Evolutionary conservation across 2,329 filamentous ascomycete genomes (phyloP).

Genomic region (Neoarthrinium moseri): DNA sequence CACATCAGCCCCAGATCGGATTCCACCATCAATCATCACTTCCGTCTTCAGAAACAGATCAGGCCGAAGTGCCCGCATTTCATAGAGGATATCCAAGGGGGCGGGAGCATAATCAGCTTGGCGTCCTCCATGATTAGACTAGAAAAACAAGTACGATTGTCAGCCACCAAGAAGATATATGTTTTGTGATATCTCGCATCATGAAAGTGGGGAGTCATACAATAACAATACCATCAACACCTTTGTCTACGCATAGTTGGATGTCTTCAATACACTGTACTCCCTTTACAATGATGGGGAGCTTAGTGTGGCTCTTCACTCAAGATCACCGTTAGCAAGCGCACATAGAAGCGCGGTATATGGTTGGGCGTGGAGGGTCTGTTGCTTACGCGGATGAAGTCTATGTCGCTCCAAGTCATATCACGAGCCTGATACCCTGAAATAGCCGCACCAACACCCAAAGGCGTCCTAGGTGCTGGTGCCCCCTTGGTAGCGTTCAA

Average conservation of each 20-base stretch:
- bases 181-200: too few relatives aligned
- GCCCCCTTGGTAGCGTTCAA: neutral
- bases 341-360: neutral
- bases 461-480: neutral
- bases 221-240: slow-evolving; percentile 2
- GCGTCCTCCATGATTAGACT: slow-evolving; percentile 6
- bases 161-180: neutral
- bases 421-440: neutral
- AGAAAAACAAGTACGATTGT: neutral
- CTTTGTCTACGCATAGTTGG: neutral
- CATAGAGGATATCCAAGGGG: neutral
- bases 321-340: neutral
- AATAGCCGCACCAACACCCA: neutral
- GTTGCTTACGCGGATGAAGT: neutral
- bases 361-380: too few relatives aligned
- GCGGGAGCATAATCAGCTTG: slow-evolving; percentile 1
- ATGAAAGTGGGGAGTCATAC: neutral
- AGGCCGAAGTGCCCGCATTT: neutral
- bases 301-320: neutral
- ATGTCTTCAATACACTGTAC: slow-evolving; percentile 1
- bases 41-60: slow-evolving; percentile 2
- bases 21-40: slow-evolving; percentile 4
- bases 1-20: neutral
- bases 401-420: slow-evolving; percentile 2
- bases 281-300: slow-evolving; percentile 1